Evolutionary conservation across 192 early-diverging fungal species (phyloP).

Genomic region (Gaertneriomyces sp.): DNA sequence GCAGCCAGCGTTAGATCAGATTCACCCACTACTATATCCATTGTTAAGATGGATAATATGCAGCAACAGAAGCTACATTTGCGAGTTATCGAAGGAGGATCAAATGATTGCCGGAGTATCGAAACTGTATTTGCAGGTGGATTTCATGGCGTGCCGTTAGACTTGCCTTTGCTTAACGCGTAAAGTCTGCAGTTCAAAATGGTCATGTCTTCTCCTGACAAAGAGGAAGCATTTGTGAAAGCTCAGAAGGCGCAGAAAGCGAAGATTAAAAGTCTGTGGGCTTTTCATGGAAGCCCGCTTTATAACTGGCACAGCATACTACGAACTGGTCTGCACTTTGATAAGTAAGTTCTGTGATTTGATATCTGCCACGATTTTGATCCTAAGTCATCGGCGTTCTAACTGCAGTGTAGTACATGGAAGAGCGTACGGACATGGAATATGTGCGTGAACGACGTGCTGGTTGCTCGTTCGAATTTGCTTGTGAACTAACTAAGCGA

Average conservation of each 20-base stretch:
- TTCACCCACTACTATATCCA: conserved; percentile 44
- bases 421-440: conserved; percentile 45
- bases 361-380: neutral
- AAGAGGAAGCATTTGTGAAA: conserved; percentile 36
- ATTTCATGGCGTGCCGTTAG: neutral
- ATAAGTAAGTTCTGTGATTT: conserved; percentile 12
- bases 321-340: conserved; percentile 37
- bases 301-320: conserved; percentile 48
- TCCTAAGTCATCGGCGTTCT: neutral
- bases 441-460: conserved; percentile 24
- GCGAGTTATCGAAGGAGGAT: conserved; percentile 18
- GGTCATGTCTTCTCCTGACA: conserved; percentile 47
- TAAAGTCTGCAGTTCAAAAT: conserved; percentile 35
- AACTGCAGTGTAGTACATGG: conserved; percentile 36
- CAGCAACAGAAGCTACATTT: conserved; percentile 40
- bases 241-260: conserved; percentile 20
- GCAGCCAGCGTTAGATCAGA: conserved; percentile 28
- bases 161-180: neutral
- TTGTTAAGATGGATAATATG: conserved; percentile 46
- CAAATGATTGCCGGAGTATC: conserved; percentile 31
- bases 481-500: conserved; percentile 13
- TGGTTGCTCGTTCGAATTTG: neutral
- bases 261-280: conserved; percentile 28
- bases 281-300: conserved; percentile 34
- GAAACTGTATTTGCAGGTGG: conserved; percentile 34